A percentile compares a stretch with the other conserved stretches of the same genome.
These are phyloP conservation scores for Trypanosoma theileri DNA, from an alignment of 208 protist genomes.

Conservation along the genomic window DNA sequence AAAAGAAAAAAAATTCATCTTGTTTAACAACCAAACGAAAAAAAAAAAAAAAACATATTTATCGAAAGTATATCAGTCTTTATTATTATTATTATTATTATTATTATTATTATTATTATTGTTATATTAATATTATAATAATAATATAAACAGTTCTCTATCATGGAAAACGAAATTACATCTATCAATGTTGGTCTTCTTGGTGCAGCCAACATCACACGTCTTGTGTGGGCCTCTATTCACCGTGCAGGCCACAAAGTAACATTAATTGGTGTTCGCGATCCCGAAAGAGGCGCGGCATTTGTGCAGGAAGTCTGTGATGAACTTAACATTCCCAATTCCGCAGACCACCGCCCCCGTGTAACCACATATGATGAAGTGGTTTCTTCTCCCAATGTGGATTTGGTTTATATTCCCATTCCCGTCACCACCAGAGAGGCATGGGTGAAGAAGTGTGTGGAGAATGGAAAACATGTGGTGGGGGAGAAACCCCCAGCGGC, in stretches of 20 bases:
- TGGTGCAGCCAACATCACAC: conserved; percentile 15
- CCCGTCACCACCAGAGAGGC: conserved; percentile 40
- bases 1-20: too few relatives aligned
- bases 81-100: too few relatives aligned
- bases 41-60: too few relatives aligned
- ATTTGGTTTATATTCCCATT: conserved; percentile 38
- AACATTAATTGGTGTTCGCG: conserved; percentile 1
- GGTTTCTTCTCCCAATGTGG: conserved; percentile 29
- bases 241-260: conserved; percentile 12
- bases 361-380: conserved; percentile 36
- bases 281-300: background rate
- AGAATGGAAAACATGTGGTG: conserved; percentile 62
- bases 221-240: conserved; percentile 12
- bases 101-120: too few relatives aligned
- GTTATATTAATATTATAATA: too few relatives aligned
- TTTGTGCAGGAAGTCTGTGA: conserved; percentile 32
- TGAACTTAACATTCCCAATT: conserved; percentile 36
- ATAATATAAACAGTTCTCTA: too few relatives aligned
- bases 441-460: conserved; percentile 48
- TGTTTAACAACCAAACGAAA: too few relatives aligned
- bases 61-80: too few relatives aligned
- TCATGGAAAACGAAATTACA: background rate
- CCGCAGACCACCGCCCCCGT: background rate
- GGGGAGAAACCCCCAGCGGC: conserved; percentile 55
- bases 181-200: conserved; percentile 15